Evolutionary conservation across 1,139 yeast genomes (phyloP), one percentile per base, ranked within the genome.

Genomic region (Sugiyamaella grinbergsii): DNA sequence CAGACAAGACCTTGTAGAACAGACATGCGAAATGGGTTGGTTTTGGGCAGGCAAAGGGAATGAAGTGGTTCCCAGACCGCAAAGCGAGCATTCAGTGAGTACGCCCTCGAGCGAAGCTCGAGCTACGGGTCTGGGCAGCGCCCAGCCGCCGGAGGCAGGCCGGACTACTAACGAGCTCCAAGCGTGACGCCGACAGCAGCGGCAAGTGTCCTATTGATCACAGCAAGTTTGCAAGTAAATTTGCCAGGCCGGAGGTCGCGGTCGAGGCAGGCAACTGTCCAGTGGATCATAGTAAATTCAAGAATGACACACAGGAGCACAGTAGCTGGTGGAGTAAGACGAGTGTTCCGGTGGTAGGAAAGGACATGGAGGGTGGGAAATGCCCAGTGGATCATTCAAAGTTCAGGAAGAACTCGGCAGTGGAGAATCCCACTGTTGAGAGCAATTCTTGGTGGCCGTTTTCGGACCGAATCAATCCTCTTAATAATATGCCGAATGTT

Each of bases 401-500:
- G 47, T 59, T 65, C 19, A 53, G 58, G 23, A 54, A 57, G 2
- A 15, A 13, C 2, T 11, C n/a, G n/a, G n/a, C n/a, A n/a, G n/a
- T n/a, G n/a, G n/a, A n/a, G n/a, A n/a, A n/a, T n/a, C n/a, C n/a
- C n/a, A n/a, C n/a, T n/a, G n/a, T 19, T 18, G 39, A 47, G 15
- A 32, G 24, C 23, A 28, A n/a, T 2, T 13, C 28, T 33, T 26
- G 23, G 73, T 76, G 62, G 79, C 77, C 3, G 70, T 34, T 29
- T 19, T 41, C 38, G 5, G 70, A 69, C 52, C 73, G 70, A 54
- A 58, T 63, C 49, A 84, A 85, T 62, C 96, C 96, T 2, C 68
- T 87, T 62, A 93, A 93, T 68, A 88, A 88, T 67, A 91, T 93
- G 95, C 98, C 98, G 1, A 73, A 76, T 59, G 76, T 77, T 50